phyloP scores from a whole-genome alignment of 768 basidiomycete species.

The Tephrocybe sp. region DNA sequence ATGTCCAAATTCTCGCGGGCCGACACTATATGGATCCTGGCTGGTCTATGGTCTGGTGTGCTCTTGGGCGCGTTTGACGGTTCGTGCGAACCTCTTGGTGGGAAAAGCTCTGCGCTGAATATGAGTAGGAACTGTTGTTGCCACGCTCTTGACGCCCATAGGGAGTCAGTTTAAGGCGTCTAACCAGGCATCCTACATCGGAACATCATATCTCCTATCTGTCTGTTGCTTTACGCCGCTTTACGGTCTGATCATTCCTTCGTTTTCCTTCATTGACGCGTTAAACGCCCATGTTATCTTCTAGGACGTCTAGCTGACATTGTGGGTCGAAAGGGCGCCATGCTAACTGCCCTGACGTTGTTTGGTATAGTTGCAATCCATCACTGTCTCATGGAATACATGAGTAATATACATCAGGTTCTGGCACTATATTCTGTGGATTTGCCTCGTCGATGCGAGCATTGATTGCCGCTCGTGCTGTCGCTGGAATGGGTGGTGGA shows the following conservation, averaged over 20 bases:
- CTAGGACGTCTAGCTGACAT: slow-evolving; percentile 83
- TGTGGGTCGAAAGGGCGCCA: slow-evolving; percentile 81
- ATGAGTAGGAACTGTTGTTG: slow-evolving; percentile 75
- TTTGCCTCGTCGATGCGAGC: slow-evolving; percentile 83
- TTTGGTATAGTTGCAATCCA: slow-evolving; percentile 57
- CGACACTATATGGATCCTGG: slow-evolving; percentile 72
- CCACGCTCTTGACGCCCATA: slow-evolving; percentile 81
- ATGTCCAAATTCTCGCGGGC: slow-evolving; percentile 47
- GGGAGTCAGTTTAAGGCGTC: slow-evolving; percentile 83
- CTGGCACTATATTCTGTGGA: slow-evolving; percentile 85
- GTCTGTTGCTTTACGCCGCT: slow-evolving; percentile 91
- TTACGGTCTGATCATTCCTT: slow-evolving; percentile 55
- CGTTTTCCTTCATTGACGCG: slow-evolving; percentile 6
- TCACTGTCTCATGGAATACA: neutral
- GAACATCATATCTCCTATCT: slow-evolving; percentile 83
- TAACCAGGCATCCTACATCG: slow-evolving; percentile 83
- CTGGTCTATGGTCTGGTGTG: slow-evolving; percentile 80
- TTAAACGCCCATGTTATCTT: slow-evolving; percentile 21
- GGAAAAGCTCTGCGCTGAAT: slow-evolving; percentile 8
- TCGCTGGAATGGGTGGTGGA: slow-evolving; percentile 93
- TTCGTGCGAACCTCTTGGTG: slow-evolving; percentile 29
- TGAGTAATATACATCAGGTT: slow-evolving; percentile 41
- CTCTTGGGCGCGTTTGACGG: slow-evolving; percentile 87
- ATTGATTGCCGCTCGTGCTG: slow-evolving; percentile 76
- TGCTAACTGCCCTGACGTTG: slow-evolving; percentile 78